Percentiles rank a stretch among this genome's conserved stretches.
phyloP scores from a whole-genome alignment of 805 yeast species.

The Lachancea dasiensis region DNA sequence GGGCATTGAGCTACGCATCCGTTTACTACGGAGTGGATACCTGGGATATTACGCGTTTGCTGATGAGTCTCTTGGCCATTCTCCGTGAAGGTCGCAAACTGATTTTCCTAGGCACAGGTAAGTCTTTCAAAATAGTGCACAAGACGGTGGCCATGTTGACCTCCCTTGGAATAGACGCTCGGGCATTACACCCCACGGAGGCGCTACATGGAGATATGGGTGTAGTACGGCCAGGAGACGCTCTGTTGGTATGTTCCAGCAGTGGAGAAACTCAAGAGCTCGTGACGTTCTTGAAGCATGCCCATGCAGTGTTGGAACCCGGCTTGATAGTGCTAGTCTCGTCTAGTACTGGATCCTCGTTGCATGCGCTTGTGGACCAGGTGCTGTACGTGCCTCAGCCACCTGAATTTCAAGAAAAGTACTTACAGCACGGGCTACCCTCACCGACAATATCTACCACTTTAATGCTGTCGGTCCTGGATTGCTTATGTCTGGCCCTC shows the following conservation, averaged over 20 bases:
- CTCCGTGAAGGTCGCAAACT: slow-evolving; percentile 53
- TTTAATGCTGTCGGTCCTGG: slow-evolving; percentile 66
- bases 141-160: slow-evolving; percentile 79
- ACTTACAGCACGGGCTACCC: slow-evolving; percentile 64
- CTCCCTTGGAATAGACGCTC: slow-evolving; percentile 67
- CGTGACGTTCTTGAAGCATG: slow-evolving; percentile 29
- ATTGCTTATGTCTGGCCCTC: slow-evolving; percentile 69
- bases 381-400: slow-evolving; percentile 35
- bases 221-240: slow-evolving; percentile 48
- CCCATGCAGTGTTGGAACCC: slow-evolving; percentile 8
- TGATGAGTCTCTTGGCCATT: slow-evolving; percentile 23
- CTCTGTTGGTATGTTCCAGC: slow-evolving; percentile 58
- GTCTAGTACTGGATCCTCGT: slow-evolving; percentile 12
- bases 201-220: slow-evolving; percentile 92
- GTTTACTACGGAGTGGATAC: slow-evolving; percentile 13
- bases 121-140: slow-evolving; percentile 70
- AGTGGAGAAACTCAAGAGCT: slow-evolving; percentile 84
- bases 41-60: slow-evolving; percentile 5
- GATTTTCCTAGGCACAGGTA: slow-evolving; percentile 79
- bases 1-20: slow-evolving; percentile 18
- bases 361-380: slow-evolving; percentile 33
- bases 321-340: slow-evolving; percentile 15
- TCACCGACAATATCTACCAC: slow-evolving; percentile 89
- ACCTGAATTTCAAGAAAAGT: slow-evolving; percentile 45
- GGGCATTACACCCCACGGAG: slow-evolving; percentile 72